A percentile compares a stretch with the other conserved stretches of the same genome.
phyloP scores from a whole-genome alignment of 192 early-diverging fungal genomes.

The Phycomyces nitens region DNA sequence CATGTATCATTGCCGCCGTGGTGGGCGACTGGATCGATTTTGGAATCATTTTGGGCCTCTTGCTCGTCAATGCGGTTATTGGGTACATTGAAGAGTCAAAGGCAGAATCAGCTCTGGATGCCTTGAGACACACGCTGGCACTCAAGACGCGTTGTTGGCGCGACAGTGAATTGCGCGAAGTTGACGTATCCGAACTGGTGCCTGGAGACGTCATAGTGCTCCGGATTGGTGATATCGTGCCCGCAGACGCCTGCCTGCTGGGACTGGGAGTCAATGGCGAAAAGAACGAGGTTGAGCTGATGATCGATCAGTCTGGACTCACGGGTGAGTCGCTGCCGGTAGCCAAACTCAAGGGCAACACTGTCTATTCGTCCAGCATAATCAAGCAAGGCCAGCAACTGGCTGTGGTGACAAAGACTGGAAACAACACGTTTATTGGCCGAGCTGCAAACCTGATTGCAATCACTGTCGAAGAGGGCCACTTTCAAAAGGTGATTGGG shows the following conservation, averaged over 20 bases:
- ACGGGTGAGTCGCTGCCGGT: conserved; percentile 94
- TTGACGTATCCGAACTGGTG: conserved; percentile 74
- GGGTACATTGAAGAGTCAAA: conserved; percentile 88
- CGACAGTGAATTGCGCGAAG: conserved; percentile 64
- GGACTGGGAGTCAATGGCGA: conserved; percentile 77
- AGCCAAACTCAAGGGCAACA: conserved; percentile 73
- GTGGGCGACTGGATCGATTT: conserved; percentile 72
- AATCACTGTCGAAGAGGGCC: conserved; percentile 88
- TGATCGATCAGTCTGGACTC: conserved; percentile 91
- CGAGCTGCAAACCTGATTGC: conserved; percentile 91
- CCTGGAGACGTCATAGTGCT: conserved; percentile 89
- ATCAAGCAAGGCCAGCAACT: conserved; percentile 95
- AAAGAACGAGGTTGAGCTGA: conserved; percentile 69
- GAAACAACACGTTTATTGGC: conserved; percentile 91
- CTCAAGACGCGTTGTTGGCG: conserved; percentile 77
- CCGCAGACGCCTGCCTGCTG: conserved; percentile 83
- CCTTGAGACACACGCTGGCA: conserved; percentile 87
- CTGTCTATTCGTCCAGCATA: conserved; percentile 89
- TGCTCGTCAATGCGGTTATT: conserved; percentile 82
- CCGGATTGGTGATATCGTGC: conserved; percentile 92
- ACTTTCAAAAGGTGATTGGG: conserved; percentile 96
- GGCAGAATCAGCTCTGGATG: conserved; percentile 87
- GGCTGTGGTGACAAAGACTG: conserved; percentile 90
- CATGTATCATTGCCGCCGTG: conserved; percentile 76
- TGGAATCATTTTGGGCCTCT: conserved; percentile 72